Conservation (phyloP, 805 yeast genomes). For the Isabelozyma rhagii region DNA sequence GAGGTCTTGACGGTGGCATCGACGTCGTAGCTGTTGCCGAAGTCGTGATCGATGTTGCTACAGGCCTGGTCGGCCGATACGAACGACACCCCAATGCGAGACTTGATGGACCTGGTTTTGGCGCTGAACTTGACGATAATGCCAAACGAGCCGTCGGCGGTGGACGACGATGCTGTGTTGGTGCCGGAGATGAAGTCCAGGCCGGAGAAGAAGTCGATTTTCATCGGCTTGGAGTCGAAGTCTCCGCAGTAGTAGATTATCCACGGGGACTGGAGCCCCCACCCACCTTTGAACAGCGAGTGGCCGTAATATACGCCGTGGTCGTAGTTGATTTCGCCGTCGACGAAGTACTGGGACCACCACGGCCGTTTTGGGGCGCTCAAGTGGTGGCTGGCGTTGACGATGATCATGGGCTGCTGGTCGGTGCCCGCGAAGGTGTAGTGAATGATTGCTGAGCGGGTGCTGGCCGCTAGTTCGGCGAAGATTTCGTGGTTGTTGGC, state of each 20-base stretch:
- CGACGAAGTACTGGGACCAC: conserved; percentile 29
- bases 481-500: conserved; percentile 11
- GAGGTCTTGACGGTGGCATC: conserved; percentile 12
- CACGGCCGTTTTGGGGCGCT: conserved; percentile 22
- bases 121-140: conserved; percentile 18
- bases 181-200: neutral
- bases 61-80: conserved; percentile 26
- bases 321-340: conserved; percentile 17
- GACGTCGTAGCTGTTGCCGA: conserved; percentile 9
- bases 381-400: conserved; percentile 26
- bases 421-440: conserved; percentile 15
- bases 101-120: conserved; percentile 2
- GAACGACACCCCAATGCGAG: conserved; percentile 27
- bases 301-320: conserved; percentile 19
- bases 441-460: conserved; percentile 21
- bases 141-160: conserved; percentile 17
- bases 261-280: conserved; percentile 28
- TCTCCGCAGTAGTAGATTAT: conserved; percentile 26
- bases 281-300: conserved; percentile 24
- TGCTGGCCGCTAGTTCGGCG: conserved; percentile 23
- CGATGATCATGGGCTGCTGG: conserved; percentile 14
- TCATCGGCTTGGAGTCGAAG: conserved; percentile 15
- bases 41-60: conserved; percentile 15
- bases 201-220: conserved; percentile 9
- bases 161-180: conserved; percentile 1